Evolutionary conservation across 106 monocot species (phyloP).

Genomic region (Allium sativum): DNA sequence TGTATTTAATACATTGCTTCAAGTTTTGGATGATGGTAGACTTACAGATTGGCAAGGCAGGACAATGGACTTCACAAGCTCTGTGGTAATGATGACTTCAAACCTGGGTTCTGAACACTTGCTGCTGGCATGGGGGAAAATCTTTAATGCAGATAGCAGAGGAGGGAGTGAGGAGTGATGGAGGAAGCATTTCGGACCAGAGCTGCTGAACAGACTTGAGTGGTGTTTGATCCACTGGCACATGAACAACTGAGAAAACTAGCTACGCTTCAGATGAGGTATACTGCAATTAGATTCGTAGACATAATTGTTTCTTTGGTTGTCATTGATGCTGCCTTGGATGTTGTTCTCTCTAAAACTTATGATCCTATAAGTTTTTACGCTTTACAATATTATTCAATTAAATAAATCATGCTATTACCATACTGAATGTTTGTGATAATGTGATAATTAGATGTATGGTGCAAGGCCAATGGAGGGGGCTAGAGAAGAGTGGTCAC

Average conservation of each 20-base stretch:
- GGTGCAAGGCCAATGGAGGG: conserved; percentile 70
- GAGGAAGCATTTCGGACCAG: conserved; percentile 48
- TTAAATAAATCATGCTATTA: no score
- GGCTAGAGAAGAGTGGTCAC: conserved; percentile 87
- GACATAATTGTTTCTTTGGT: conserved; percentile 47
- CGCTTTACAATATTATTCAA: no score
- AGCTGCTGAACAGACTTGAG: conserved; percentile 58
- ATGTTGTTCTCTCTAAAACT: conserved; percentile 45
- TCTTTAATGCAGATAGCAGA: conserved; percentile 33
- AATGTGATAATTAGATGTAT: conserved; percentile 21
- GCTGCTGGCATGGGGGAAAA: conserved; percentile 30
- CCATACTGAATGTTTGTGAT: no score
- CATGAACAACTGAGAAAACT: conserved; percentile 65
- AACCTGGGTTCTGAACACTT: conserved; percentile 79
- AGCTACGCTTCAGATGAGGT: conserved; percentile 58
- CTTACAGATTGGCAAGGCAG: conserved; percentile 66
- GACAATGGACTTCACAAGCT: conserved; percentile 58
- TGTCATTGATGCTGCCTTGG: conserved; percentile 52
- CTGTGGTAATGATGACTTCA: conserved; percentile 64
- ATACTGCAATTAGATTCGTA: conserved; percentile 45
- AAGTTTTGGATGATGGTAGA: conserved; percentile 62
- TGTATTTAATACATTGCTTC: conserved; percentile 54
- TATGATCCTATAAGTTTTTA: conserved; percentile 47
- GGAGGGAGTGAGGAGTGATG: conserved; percentile 40
- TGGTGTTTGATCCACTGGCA: conserved; percentile 65